phyloP scores from a whole-genome alignment of 257 asterid species.

The Thymus mandschuricus region DNA sequence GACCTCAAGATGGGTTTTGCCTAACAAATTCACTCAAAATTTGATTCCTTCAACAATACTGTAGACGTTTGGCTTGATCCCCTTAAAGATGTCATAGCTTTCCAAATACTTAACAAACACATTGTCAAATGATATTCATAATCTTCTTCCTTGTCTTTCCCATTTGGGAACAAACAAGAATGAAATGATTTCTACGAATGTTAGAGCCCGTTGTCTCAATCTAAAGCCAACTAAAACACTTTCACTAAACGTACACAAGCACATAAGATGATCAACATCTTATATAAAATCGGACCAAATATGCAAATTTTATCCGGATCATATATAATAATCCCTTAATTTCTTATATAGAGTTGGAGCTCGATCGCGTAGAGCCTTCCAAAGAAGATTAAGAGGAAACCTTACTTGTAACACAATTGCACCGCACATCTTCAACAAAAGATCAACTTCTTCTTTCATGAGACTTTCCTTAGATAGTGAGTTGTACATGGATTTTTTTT shows the following conservation, averaged over 20 bases:
- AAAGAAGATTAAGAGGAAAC: too few relatives aligned
- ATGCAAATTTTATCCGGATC: not conserved
- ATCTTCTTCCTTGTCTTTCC: not conserved
- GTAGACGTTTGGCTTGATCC: too few relatives aligned
- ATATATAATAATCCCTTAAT: too few relatives aligned
- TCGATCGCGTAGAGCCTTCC: too few relatives aligned
- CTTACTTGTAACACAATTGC: too few relatives aligned
- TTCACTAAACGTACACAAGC: not conserved
- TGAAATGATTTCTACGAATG: not conserved
- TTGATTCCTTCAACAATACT: not conserved
- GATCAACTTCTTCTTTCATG: too few relatives aligned
- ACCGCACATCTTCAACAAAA: too few relatives aligned
- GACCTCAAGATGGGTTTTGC: too few relatives aligned
- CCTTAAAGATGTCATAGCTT: not conserved
- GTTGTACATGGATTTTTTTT: too few relatives aligned
- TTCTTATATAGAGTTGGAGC: too few relatives aligned
- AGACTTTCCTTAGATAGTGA: too few relatives aligned
- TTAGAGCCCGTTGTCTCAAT: not conserved
- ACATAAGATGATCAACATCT: not conserved
- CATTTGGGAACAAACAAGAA: not conserved
- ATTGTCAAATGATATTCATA: not conserved
- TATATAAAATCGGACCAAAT: not conserved
- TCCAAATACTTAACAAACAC: not conserved
- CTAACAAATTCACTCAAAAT: not conserved
- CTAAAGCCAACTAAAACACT: not conserved